These are phyloP conservation scores for Trichoderma semiorbis DNA, from an alignment of 2,329 filamentous ascomycete species.

Conservation along the genomic window DNA sequence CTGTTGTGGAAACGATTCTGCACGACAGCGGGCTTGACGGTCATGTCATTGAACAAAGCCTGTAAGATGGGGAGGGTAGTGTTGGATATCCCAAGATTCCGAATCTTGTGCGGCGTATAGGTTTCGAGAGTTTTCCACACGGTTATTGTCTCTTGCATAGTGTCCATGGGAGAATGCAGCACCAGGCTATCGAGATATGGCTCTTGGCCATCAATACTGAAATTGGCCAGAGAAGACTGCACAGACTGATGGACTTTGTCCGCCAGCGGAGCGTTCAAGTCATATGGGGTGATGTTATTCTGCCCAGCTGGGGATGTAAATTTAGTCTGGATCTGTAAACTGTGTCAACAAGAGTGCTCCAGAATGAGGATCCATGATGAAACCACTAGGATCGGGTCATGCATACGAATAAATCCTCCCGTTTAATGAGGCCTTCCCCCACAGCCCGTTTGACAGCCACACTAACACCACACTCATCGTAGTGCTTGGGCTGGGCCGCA, in stretches of 20 bases:
- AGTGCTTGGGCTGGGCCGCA: constrained; percentile 74
- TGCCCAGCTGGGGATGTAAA: constrained; percentile 66
- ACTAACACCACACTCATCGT: constrained; percentile 68
- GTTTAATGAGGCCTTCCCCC: constrained; percentile 51
- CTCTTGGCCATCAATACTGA: constrained; percentile 42
- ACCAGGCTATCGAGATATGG: constrained; percentile 69
- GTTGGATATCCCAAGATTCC: constrained; percentile 73
- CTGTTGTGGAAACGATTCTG: constrained; percentile 70
- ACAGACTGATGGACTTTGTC: constrained; percentile 67
- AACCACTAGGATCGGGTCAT: not conserved
- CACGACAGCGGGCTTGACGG: constrained; percentile 53
- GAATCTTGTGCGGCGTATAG: constrained; percentile 63
- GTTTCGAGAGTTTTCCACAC: constrained; percentile 65
- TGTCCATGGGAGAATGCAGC: constrained; percentile 59
- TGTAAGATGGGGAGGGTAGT: constrained; percentile 56
- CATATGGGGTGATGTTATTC: constrained; percentile 59
- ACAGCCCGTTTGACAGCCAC: constrained; percentile 63
- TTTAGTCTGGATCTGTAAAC: constrained; percentile 71
- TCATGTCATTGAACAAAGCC: constrained; percentile 45
- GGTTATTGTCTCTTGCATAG: constrained; percentile 48
- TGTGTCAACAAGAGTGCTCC: not conserved
- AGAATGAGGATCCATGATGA: not conserved
- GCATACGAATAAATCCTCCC: constrained; percentile 60
- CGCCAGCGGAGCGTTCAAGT: constrained; percentile 52
- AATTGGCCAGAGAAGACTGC: constrained; percentile 61